A percentile compares a stretch with the other conserved stretches of the same genome.
Evolutionary conservation across 2,329 filamentous ascomycete genomes (phyloP).

Genomic region (Sporothrix luriei): DNA sequence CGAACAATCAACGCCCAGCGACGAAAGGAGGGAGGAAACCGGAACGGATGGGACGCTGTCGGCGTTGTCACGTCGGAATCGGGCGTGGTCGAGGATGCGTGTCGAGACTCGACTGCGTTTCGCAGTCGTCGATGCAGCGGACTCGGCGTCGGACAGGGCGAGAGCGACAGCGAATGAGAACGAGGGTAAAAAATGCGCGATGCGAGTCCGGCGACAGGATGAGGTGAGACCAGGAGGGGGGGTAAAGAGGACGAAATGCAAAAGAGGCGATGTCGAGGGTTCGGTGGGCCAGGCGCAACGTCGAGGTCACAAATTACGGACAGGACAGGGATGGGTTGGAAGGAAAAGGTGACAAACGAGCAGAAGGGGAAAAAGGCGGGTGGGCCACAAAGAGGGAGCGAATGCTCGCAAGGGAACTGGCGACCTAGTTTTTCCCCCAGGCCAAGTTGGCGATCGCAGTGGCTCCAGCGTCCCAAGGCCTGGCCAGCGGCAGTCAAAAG

Average conservation of each 20-base stretch:
- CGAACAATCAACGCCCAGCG: too few species aligned
- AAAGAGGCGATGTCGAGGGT: conserved; percentile 9
- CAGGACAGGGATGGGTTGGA: conserved; percentile 27
- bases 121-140: neutral
- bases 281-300: conserved; percentile 31
- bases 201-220: conserved; percentile 7
- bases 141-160: neutral
- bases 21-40: too few species aligned
- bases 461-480: conserved; percentile 25
- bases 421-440: conserved; percentile 24
- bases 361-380: neutral
- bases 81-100: neutral
- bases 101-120: neutral
- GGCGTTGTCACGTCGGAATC: neutral
- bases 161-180: neutral
- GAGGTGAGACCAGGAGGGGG: conserved; percentile 18
- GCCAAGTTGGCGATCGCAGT: conserved; percentile 29
- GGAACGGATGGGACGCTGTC: conserved; percentile 14
- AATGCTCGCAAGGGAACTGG: conserved; percentile 3
- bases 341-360: conserved; percentile 8
- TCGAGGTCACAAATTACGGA: conserved; percentile 21
- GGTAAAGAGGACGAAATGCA: neutral
- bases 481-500: conserved; percentile 7
- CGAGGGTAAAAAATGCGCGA: neutral
- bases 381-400: conserved; percentile 7